These are phyloP conservation scores for Pleurotus tuber-regium DNA, from an alignment of 768 basidiomycete species.

Conservation along the genomic window DNA sequence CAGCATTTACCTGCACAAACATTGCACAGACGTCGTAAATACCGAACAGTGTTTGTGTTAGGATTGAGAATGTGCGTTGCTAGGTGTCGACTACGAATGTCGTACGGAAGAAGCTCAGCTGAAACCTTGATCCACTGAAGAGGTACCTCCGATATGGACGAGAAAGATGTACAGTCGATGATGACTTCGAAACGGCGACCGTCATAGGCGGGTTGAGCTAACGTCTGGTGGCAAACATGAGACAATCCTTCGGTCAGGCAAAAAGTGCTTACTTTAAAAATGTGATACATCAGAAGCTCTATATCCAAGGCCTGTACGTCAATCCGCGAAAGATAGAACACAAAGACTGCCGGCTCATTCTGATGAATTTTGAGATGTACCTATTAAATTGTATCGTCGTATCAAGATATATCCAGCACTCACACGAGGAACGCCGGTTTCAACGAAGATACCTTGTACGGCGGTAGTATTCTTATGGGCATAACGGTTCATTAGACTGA, in stretches of 20 bases:
- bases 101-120: constrained; percentile 68
- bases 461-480: constrained; percentile 56
- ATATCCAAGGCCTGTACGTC: constrained; percentile 80
- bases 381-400: too few relatives aligned
- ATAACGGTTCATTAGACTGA: constrained; percentile 65
- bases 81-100: constrained; percentile 61
- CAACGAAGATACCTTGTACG: constrained; percentile 66
- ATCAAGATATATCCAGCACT: constrained; percentile 13
- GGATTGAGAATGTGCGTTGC: constrained; percentile 71
- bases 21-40: constrained; percentile 75
- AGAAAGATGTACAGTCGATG: constrained; percentile 79
- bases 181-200: constrained; percentile 65
- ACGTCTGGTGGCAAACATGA: neutral
- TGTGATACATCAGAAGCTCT: constrained; percentile 73
- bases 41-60: constrained; percentile 67
- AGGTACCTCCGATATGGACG: constrained; percentile 73
- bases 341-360: constrained; percentile 55
- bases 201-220: constrained; percentile 32
- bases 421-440: constrained; percentile 47
- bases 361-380: constrained; percentile 17
- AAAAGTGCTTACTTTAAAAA: constrained; percentile 57
- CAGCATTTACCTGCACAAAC: constrained; percentile 48
- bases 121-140: constrained; percentile 80
- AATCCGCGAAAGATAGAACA: constrained; percentile 64
- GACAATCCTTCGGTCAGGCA: neutral